Conservation (phyloP, 1,139 yeast species). For the Candida tropicalis region DNA sequence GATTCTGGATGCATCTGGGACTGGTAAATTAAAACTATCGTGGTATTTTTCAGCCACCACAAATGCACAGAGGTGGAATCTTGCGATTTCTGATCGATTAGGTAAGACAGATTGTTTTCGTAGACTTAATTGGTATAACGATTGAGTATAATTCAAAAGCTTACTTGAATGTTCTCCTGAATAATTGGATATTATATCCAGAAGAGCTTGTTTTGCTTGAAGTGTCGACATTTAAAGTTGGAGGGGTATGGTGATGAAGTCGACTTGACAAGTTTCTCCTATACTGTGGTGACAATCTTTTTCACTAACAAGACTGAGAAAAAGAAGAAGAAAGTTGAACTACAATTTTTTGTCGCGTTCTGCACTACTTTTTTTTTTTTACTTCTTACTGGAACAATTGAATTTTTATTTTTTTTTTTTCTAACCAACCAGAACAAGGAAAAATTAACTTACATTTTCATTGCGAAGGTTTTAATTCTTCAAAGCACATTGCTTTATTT, state of each 20-base stretch:
- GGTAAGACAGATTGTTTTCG: conserved; percentile 49
- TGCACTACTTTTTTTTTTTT: conserved; percentile 1
- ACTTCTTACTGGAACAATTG: too few species aligned
- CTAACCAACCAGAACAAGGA: conserved; percentile 19
- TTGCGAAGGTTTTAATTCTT: not conserved
- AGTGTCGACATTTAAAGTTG: conserved; percentile 12
- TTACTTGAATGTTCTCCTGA: conserved; percentile 50
- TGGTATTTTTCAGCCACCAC: conserved; percentile 56
- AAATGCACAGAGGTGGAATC: conserved; percentile 67
- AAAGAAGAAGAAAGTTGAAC: not conserved
- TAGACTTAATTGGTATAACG: conserved; percentile 55
- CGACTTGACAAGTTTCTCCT: too few species aligned
- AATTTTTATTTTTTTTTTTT: conserved; percentile 7
- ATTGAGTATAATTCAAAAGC: conserved; percentile 49
- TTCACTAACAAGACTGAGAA: not conserved
- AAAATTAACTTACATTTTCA: conserved; percentile 13
- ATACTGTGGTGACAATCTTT: too few species aligned
- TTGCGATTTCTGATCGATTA: conserved; percentile 58
- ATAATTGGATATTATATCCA: conserved; percentile 54
- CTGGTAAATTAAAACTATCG: conserved; percentile 45
- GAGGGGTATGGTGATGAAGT: not conserved
- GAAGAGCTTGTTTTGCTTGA: conserved; percentile 36
- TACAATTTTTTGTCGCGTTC: not conserved
- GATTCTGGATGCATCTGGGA: conserved; percentile 49
- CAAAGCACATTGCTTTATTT: not conserved